Base-by-base conservation (phyloP, 805 yeast genomes). In the Metschnikowia anglica region DNA sequence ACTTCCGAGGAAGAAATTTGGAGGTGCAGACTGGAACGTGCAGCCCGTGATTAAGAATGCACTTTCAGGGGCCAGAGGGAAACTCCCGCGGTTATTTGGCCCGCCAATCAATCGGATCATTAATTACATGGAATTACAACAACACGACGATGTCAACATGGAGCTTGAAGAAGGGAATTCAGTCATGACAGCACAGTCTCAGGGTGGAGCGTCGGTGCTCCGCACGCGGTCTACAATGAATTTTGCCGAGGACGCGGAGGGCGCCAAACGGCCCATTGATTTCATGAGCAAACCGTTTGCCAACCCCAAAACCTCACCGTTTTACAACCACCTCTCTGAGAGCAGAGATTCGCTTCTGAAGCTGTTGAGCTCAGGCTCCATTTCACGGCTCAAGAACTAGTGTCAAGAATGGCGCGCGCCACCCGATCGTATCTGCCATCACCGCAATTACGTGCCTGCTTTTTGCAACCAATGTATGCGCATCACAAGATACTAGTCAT, bases 221-320 rank as follows among this genome's bases (percentile, higher is more conserved):
- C 52, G 75, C 21, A 69, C 75, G 2, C 46, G 75, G 37, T 67
- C 70, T 30, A 58, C 63, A 4, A 58, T 67, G 16, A 66, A 60
- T 37, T 58, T 69, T 41, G 53, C 49, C 13, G 41, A 37, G 21
- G 44, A 35, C 10, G 49, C 46, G 9, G 44, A 48, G 15, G 51
- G 46, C 10, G 28, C 34, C 17, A 44, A 20, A 19, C 35, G 39
- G 40, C 50, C 43, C 19, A 39, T 46, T 31, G 67, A 60, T 32
- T 66, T 68, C 44, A 45, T 69, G 44, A 66, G 57, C 56, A 65
- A 62, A 47, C 75, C 74, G 3, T 70, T 70, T 30, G 35, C 39
- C 11, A 40, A 37, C 18, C 49, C 50, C 13, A 49, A 47, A 29
- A 36, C 16, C n/a, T 16, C 37, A 3, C 12, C 39, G 7, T 10